Conservation (phyloP, 345 rosid species). For the Trapa bicornis region DNA sequence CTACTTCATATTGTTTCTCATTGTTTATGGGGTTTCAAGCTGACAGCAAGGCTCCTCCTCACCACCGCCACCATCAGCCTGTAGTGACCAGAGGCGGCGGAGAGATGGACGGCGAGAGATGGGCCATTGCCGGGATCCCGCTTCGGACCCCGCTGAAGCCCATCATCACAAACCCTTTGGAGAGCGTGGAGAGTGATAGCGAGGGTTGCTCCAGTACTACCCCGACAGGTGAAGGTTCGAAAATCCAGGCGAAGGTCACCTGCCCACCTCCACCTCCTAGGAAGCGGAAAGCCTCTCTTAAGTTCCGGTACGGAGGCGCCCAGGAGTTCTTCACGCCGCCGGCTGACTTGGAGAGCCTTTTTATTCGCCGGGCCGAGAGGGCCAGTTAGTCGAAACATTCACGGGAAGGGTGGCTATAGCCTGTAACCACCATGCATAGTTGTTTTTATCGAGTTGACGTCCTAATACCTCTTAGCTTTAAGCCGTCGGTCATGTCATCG, state of each 20-base stretch:
- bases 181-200: constrained; percentile 9
- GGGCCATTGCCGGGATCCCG: constrained; percentile 25
- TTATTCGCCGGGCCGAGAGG: constrained; percentile 8
- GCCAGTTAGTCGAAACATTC: constrained; percentile 1
- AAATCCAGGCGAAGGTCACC: constrained; percentile 3
- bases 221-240: constrained; percentile 6
- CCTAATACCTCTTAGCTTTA: background rate
- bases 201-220: constrained; percentile 12
- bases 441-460: background rate
- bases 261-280: constrained; percentile 10
- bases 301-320: constrained; percentile 3
- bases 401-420: background rate
- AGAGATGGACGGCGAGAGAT: constrained; percentile 9
- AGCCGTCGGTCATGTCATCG: background rate
- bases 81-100: background rate
- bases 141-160: constrained; percentile 42
- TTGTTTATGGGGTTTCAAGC: constrained; percentile 4
- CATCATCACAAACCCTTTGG: constrained; percentile 25
- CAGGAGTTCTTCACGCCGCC: constrained; percentile 9
- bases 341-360: constrained; percentile 8
- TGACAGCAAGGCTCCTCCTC: background rate
- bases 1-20: background rate
- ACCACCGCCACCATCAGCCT: background rate
- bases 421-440: too few species aligned
- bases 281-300: constrained; percentile 9